A percentile compares a stretch with the other conserved stretches of the same genome.
These are phyloP conservation scores for Aspergillus sp. DNA, from an alignment of 2,329 filamentous ascomycete species.

Conservation along the genomic window DNA sequence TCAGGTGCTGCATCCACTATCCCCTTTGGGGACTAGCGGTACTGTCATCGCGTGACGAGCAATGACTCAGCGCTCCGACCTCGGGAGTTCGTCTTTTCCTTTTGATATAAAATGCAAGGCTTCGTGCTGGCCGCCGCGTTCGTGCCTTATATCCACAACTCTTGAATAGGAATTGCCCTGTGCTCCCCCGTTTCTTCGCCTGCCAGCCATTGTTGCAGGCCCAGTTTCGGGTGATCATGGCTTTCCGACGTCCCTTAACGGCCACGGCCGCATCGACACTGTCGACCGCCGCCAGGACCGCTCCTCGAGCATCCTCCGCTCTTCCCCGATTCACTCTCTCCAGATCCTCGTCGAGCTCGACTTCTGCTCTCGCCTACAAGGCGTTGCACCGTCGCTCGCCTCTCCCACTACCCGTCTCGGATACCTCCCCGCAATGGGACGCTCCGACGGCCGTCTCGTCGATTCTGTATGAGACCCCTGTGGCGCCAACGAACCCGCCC, in stretches of 20 bases:
- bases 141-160: neutral
- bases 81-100: neutral
- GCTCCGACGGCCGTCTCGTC: slow-evolving; percentile 93
- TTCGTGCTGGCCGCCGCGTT: neutral
- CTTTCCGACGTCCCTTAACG: slow-evolving; percentile 32
- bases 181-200: slow-evolving; percentile 1
- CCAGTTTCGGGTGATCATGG: slow-evolving; percentile 23
- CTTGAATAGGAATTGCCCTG: no score
- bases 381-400: slow-evolving; percentile 85
- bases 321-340: slow-evolving; percentile 23
- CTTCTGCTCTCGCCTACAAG: slow-evolving; percentile 94
- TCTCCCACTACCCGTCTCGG: slow-evolving; percentile 70
- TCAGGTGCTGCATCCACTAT: slow-evolving; percentile 9
- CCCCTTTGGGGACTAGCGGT: slow-evolving; percentile 10
- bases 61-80: slow-evolving; percentile 27
- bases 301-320: slow-evolving; percentile 17
- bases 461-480: slow-evolving; percentile 96
- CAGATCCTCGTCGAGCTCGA: slow-evolving; percentile 54
- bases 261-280: slow-evolving; percentile 19
- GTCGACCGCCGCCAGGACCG: slow-evolving; percentile 20
- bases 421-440: slow-evolving; percentile 71
- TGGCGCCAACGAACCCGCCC: slow-evolving; percentile 71
- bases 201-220: slow-evolving; percentile 8
- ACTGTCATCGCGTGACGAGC: slow-evolving; percentile 4
- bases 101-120: neutral